Evolutionary conservation across 768 basidiomycete species (phyloP).

Genomic region (Tricholoma furcatifolium): DNA sequence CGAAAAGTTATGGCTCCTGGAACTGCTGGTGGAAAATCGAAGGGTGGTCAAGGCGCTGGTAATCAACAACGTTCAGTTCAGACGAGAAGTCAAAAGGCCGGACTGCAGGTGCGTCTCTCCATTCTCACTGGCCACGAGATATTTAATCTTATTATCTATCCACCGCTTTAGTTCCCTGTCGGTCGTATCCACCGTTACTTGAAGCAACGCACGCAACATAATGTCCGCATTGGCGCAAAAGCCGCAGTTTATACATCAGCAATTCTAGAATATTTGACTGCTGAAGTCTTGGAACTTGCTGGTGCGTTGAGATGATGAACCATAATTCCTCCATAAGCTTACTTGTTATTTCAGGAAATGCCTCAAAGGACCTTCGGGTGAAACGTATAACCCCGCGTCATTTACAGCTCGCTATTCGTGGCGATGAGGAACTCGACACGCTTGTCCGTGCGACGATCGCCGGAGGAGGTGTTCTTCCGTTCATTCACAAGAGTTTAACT

Average conservation of each 20-base stretch:
- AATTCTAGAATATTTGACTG: constrained; percentile 93
- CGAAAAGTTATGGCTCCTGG: constrained; percentile 41
- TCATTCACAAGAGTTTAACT: constrained; percentile 85
- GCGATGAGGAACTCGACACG: constrained; percentile 96
- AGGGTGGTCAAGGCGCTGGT: constrained; percentile 40
- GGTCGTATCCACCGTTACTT: constrained; percentile 97
- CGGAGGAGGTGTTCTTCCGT: constrained; percentile 83
- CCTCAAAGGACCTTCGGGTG: constrained; percentile 94
- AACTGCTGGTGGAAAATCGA: constrained; percentile 66
- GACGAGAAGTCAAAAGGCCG: constrained; percentile 81
- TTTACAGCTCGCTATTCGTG: constrained; percentile 92
- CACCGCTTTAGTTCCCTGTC: constrained; percentile 79
- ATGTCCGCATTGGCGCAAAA: constrained; percentile 95
- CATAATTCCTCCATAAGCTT: not conserved
- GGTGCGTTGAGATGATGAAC: constrained; percentile 48
- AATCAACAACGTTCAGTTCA: constrained; percentile 44
- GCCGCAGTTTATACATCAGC: constrained; percentile 97
- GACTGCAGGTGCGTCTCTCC: constrained; percentile 64
- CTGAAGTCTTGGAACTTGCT: constrained; percentile 93
- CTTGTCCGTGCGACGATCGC: constrained; percentile 94
- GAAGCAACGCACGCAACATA: constrained; percentile 89
- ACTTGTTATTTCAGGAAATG: constrained; percentile 63
- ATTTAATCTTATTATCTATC: not conserved
- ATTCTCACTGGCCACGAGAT: not conserved
- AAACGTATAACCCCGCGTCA: constrained; percentile 98